A percentile compares a stretch with the other conserved stretches of the same genome.
Evolutionary conservation across 2,329 filamentous ascomycete species (phyloP).

Genomic region (Leptoxyphium fumago): DNA sequence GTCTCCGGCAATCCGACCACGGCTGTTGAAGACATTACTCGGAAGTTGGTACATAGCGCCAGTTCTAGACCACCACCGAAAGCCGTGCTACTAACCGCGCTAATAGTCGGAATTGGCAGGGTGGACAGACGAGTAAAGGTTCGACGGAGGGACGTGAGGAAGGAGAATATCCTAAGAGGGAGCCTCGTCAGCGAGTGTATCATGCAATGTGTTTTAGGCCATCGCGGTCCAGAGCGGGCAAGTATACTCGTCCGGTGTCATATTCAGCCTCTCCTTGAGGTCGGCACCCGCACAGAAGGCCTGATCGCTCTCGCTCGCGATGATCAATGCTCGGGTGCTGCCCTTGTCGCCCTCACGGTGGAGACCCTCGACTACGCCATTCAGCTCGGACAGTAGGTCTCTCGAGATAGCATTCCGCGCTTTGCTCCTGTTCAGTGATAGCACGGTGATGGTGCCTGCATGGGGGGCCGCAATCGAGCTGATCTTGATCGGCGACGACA

Average conservation of each 20-base stretch:
- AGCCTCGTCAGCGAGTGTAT: background rate
- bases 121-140: conserved; percentile 60
- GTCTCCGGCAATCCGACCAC: conserved; percentile 80
- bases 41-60: conserved; percentile 75
- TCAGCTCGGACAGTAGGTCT: conserved; percentile 57
- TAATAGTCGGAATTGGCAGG: conserved; percentile 80
- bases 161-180: conserved; percentile 52
- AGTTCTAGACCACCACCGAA: conserved; percentile 91
- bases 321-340: conserved; percentile 61
- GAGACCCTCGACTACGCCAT: conserved; percentile 57
- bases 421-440: conserved; percentile 71
- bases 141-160: conserved; percentile 59
- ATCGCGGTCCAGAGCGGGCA: background rate
- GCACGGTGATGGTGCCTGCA: conserved; percentile 70
- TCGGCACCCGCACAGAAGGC: conserved; percentile 93
- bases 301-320: conserved; percentile 72
- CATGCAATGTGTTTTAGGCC: background rate
- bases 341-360: conserved; percentile 41
- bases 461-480: conserved; percentile 60
- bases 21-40: conserved; percentile 69
- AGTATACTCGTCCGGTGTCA: conserved; percentile 62
- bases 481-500: conserved; percentile 44
- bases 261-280: conserved; percentile 69
- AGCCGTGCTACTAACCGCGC: conserved; percentile 70
- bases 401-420: conserved; percentile 85